Evolutionary conservation across 2,329 filamentous ascomycete species (phyloP), one percentile per base, ranked within the genome.

Genomic region (Volutella citrinella): DNA sequence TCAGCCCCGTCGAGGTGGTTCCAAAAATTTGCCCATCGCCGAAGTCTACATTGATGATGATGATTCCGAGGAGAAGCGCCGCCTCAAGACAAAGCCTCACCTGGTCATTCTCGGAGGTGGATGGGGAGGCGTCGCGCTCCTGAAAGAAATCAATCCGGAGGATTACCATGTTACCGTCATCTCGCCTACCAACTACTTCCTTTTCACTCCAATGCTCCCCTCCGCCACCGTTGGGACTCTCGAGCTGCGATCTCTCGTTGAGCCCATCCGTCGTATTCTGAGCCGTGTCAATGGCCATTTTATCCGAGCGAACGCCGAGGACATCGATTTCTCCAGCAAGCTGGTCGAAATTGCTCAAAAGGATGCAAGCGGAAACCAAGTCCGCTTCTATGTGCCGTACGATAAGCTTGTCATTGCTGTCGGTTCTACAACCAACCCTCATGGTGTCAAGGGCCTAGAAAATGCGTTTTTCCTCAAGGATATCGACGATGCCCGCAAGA

Each of bases 181-280:
- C 26, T 95, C 89, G 10, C 91, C 93, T 0, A 85, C 85, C 21
- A 97, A 97, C 55, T 95, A 97, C 66, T 98, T 98, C 66, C 68
- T 98, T 19, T 98, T 98, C 63, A 98, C 93, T 3, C 93, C 93
- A 1, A 97, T 98, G 90, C 72, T 98, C 26, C 93, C 93, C 3
- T 95, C 89, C 20, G 94, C 93, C 7, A 98, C 94, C 0, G 93
- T 98, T 6, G 94, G 94, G 10, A 98, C 93, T 0, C 70, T 98
- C 19, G 91, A 95, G 56, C 69, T 97, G 53, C 76, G 91, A 46
- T 95, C 89, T 30, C 70, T 98, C 38, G 88, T 96, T 24, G 93
- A 98, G 62, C 93, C 93, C 0, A 87, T 98, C 42, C 80, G 93
- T 42, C 79, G 87, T 29, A 93, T 98, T 48, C 70, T 97, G 14